Percentiles rank a stretch among this genome's conserved stretches.
Conservation (phyloP, 2,329 filamentous ascomycete genomes). For the Alternaria brassicicola region DNA sequence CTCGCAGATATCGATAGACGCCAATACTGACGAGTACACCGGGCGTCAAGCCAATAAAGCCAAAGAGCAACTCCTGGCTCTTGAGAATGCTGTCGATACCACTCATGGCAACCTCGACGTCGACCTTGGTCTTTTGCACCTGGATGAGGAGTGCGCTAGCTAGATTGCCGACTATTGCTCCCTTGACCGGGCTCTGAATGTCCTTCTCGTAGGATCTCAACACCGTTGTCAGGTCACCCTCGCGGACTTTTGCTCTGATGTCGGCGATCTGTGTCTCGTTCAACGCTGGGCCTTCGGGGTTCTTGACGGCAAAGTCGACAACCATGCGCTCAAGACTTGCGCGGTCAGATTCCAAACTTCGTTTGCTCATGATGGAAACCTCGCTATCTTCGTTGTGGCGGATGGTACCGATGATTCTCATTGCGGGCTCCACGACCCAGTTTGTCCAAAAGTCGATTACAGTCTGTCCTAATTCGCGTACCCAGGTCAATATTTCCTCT, state of each 20-base stretch:
- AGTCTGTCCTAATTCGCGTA: constrained; percentile 78
- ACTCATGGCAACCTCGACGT: constrained; percentile 93
- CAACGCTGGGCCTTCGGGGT: constrained; percentile 68
- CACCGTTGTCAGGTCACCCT: constrained; percentile 92
- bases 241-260: constrained; percentile 79
- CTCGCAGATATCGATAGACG: constrained; percentile 72
- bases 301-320: constrained; percentile 89
- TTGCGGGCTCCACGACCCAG: constrained; percentile 87
- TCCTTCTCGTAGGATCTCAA: constrained; percentile 91
- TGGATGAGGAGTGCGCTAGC: constrained; percentile 92
- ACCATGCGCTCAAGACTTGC: constrained; percentile 97
- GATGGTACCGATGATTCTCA: constrained; percentile 87
- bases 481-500: constrained; percentile 80
- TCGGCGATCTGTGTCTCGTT: constrained; percentile 73
- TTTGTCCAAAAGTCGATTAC: constrained; percentile 91
- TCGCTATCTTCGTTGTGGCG: constrained; percentile 91
- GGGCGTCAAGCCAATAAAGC: constrained; percentile 91
- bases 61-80: constrained; percentile 96
- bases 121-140: constrained; percentile 98
- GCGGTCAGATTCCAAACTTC: constrained; percentile 86
- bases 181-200: constrained; percentile 78
- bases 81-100: constrained; percentile 94
- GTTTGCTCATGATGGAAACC: constrained; percentile 94
- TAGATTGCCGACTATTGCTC: constrained; percentile 83
- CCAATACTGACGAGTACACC: constrained; percentile 86